Evolutionary conservation across 2,329 filamentous ascomycete genomes (phyloP).

Genomic region (Nothopassalora personata): DNA sequence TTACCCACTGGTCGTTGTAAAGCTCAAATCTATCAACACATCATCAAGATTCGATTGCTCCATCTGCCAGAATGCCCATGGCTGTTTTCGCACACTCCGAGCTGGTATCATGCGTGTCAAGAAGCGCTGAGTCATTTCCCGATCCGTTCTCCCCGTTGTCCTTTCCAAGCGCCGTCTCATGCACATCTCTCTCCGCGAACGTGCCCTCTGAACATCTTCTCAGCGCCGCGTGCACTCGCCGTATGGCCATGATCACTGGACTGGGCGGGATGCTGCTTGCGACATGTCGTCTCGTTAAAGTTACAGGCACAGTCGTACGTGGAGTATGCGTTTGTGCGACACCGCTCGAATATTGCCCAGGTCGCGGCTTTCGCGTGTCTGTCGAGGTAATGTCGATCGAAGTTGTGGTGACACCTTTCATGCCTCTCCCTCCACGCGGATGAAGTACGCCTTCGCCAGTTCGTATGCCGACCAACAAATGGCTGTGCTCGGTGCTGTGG

Average conservation of each 20-base stretch:
- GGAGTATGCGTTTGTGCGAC: background rate
- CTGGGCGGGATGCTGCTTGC: background rate
- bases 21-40: background rate
- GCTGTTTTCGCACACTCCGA: background rate
- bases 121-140: background rate
- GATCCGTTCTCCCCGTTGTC: background rate
- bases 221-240: background rate
- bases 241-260: background rate
- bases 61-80: background rate
- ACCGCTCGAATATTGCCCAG: background rate
- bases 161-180: background rate
- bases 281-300: background rate
- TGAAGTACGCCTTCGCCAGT: conserved; percentile 65
- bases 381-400: background rate
- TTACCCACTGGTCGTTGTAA: background rate
- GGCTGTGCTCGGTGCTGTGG: conserved; percentile 97
- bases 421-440: conserved; percentile 35
- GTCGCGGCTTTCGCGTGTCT: background rate
- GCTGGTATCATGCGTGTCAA: background rate
- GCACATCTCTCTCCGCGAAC: background rate
- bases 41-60: background rate
- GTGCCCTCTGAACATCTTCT: background rate
- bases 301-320: background rate
- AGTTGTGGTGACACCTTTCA: conserved; percentile 5
- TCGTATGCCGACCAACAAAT: conserved; percentile 89